Conservation (phyloP, 108 stramenopile species). For the Skeletonema tropicum region DNA sequence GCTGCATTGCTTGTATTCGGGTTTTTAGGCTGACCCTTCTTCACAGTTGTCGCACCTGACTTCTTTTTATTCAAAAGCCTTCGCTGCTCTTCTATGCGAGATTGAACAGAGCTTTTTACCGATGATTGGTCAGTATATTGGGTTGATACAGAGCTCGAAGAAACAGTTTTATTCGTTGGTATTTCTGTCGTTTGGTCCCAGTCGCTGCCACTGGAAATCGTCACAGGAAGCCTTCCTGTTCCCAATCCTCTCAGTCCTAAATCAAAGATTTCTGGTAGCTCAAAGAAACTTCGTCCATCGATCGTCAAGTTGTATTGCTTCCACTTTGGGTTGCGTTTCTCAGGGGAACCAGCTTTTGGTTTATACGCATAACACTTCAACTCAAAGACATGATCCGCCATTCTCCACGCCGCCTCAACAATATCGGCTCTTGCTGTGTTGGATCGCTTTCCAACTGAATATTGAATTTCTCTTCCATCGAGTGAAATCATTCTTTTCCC, state of each 20-base stretch:
- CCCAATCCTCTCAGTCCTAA: constrained; percentile 56
- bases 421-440: constrained; percentile 44
- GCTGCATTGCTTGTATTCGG: background rate
- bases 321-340: constrained; percentile 30
- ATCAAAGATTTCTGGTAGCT: constrained; percentile 81
- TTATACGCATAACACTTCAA: constrained; percentile 66
- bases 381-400: constrained; percentile 50
- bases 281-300: constrained; percentile 75
- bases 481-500: constrained; percentile 72
- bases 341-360: constrained; percentile 32
- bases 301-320: constrained; percentile 76
- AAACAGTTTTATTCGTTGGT: background rate
- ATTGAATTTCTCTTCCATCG: constrained; percentile 79
- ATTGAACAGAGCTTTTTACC: constrained; percentile 23
- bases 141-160: background rate
- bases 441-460: constrained; percentile 49
- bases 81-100: constrained; percentile 31
- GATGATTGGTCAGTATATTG: background rate
- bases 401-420: constrained; percentile 68
- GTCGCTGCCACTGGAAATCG: background rate
- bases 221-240: background rate
- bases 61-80: constrained; percentile 16
- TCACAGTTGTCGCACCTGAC: constrained; percentile 1
- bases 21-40: background rate
- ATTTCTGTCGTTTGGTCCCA: background rate